Evolutionary conservation across 225 moss, liverwort and hornwort genomes (phyloP).

Genomic region (Takakia lepidozioides): DNA sequence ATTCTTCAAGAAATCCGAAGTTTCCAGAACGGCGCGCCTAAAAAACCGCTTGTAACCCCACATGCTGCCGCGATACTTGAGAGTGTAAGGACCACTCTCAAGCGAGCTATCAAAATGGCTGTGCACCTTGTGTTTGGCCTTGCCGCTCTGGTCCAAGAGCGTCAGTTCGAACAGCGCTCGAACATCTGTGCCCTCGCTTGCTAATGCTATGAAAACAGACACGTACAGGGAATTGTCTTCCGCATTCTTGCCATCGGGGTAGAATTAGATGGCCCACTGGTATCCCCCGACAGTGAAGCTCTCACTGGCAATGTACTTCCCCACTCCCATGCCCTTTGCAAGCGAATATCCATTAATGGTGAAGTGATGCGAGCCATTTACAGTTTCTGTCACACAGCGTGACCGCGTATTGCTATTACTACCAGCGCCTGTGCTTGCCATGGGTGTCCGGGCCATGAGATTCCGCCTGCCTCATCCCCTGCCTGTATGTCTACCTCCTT

Average conservation of each 20-base stretch:
- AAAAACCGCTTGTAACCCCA: constrained; percentile 99
- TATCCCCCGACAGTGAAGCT: constrained; percentile 90
- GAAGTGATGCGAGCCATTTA: constrained; percentile 94
- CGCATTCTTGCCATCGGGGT: constrained; percentile 97
- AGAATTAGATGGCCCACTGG: constrained; percentile 99
- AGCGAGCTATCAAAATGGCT: constrained; percentile 94
- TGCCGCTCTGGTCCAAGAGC: constrained; percentile 89
- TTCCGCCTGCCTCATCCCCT: too few species aligned
- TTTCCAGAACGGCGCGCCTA: constrained; percentile 77
- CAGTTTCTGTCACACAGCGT: constrained; percentile 87
- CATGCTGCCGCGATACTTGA: constrained; percentile 99
- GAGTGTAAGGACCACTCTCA: constrained; percentile 93
- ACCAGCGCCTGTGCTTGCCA: constrained; percentile 84
- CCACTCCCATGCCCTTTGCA: constrained; percentile 97
- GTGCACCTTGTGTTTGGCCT: constrained; percentile 98
- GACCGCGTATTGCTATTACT: constrained; percentile 76
- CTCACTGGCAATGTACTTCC: constrained; percentile 97
- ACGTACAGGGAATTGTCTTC: constrained; percentile 95
- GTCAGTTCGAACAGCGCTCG: constrained; percentile 96
- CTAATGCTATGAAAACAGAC: constrained; percentile 91
- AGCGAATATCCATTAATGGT: constrained; percentile 96
- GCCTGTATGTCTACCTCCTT: too few species aligned
- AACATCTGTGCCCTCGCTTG: constrained; percentile 95
- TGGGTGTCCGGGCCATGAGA: constrained; percentile 93
- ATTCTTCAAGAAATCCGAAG: constrained; percentile 89